Evolutionary conservation across 2,329 filamentous ascomycete genomes (phyloP).

Genomic region (Aspergillus japonicus): DNA sequence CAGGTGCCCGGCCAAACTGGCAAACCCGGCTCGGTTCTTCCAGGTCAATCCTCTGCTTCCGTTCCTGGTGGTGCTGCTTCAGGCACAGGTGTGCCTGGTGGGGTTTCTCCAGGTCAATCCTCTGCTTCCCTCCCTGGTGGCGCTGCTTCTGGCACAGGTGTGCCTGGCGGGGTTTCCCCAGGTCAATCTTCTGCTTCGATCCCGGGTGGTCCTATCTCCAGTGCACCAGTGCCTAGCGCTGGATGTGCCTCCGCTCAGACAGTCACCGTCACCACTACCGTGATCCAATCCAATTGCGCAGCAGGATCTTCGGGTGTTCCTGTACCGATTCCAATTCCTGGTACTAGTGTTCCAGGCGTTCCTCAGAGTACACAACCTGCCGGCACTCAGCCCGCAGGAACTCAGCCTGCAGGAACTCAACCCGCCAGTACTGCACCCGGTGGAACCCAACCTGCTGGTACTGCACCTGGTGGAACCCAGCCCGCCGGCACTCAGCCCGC

Average conservation of each 20-base stretch:
- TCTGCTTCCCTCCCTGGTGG: background rate
- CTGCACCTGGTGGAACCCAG: background rate
- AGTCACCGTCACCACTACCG: conserved; percentile 3
- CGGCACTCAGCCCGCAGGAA: background rate
- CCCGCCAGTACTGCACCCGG: background rate
- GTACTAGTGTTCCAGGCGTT: conserved; percentile 2
- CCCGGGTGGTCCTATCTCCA: background rate
- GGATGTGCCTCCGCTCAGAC: conserved; percentile 6
- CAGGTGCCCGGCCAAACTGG: no score
- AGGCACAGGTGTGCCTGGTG: background rate
- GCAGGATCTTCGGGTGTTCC: conserved; percentile 12
- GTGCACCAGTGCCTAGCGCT: conserved; percentile 9
- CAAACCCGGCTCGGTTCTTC: background rate
- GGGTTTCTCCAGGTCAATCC: background rate
- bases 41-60: background rate
- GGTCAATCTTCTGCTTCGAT: no score
- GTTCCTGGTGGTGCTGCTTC: background rate
- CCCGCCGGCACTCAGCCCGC: background rate
- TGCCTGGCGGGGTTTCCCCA: background rate
- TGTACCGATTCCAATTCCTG: conserved; percentile 7
- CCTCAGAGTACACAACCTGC: background rate
- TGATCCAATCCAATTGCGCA: conserved; percentile 6
- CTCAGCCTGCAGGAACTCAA: background rate
- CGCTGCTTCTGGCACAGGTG: background rate
- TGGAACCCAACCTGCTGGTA: background rate